Evolutionary conservation across 257 asterid genomes (phyloP).

Genomic region (Rubia yunnanensis): DNA sequence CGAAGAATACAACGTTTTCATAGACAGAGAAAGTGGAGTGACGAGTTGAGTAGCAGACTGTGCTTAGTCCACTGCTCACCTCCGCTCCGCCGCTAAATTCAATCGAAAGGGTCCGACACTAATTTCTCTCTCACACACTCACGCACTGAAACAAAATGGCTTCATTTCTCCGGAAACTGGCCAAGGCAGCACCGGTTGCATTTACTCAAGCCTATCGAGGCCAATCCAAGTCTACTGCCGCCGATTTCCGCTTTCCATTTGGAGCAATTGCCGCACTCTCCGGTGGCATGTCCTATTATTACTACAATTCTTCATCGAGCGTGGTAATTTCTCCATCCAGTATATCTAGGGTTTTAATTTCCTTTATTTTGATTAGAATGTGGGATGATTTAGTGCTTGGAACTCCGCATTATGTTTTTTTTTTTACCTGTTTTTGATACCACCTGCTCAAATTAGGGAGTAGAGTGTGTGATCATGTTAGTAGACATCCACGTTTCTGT

Average conservation of each 20-base stretch:
- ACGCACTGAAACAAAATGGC: constrained; percentile 30
- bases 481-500: no score
- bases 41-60: neutral
- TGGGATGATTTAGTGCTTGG: neutral
- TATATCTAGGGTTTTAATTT: neutral
- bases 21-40: neutral
- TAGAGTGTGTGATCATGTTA: neutral
- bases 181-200: constrained; percentile 52
- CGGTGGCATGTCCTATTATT: constrained; percentile 65
- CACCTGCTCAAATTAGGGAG: neutral
- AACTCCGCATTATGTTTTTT: neutral
- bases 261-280: constrained; percentile 78
- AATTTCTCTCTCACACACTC: neutral
- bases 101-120: neutral
- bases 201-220: constrained; percentile 23
- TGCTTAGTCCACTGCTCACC: neutral
- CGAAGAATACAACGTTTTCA: neutral
- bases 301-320: constrained; percentile 40
- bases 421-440: neutral
- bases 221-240: constrained; percentile 27
- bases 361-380: neutral
- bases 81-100: neutral
- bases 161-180: constrained; percentile 36
- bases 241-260: constrained; percentile 38
- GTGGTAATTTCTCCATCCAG: constrained; percentile 35